Percentiles rank a stretch among this genome's conserved stretches.
Evolutionary conservation across 768 basidiomycete genomes (phyloP).

Genomic region (Candolleomyces eurysporus): DNA sequence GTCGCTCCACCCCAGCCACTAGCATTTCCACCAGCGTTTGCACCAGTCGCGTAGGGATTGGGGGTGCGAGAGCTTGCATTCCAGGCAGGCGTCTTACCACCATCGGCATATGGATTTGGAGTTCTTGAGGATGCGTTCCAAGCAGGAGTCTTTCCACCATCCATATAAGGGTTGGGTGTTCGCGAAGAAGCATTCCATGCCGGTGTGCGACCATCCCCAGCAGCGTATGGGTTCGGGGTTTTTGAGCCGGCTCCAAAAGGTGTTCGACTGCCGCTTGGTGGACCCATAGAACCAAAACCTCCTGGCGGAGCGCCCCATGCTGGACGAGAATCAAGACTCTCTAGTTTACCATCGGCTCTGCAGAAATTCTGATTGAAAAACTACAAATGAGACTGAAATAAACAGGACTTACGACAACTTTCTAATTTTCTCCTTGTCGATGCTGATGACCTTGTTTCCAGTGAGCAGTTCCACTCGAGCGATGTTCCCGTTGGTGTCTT

Average conservation of each 20-base stretch:
- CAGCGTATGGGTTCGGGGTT: slow-evolving; percentile 70
- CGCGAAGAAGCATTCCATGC: slow-evolving; percentile 55
- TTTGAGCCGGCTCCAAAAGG: slow-evolving; percentile 34
- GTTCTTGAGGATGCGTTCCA: slow-evolving; percentile 66
- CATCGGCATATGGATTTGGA: slow-evolving; percentile 66
- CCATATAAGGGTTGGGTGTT: slow-evolving; percentile 71
- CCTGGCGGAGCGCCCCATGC: slow-evolving; percentile 27
- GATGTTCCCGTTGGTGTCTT: slow-evolving; percentile 86
- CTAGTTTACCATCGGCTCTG: slow-evolving; percentile 57
- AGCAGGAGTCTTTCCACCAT: slow-evolving; percentile 59
- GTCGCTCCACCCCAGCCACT: slow-evolving; percentile 5
- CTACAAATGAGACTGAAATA: neutral
- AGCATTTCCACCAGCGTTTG: slow-evolving; percentile 26
- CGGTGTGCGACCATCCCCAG: slow-evolving; percentile 52
- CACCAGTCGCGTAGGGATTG: slow-evolving; percentile 64
- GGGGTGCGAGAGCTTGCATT: slow-evolving; percentile 62
- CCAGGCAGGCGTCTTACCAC: slow-evolving; percentile 71
- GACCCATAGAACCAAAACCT: slow-evolving; percentile 21
- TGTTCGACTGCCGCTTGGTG: slow-evolving; percentile 29
- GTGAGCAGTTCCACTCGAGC: slow-evolving; percentile 92
- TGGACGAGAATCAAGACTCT: slow-evolving; percentile 40
- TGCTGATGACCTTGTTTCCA: slow-evolving; percentile 81
- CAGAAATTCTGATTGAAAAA: slow-evolving; percentile 7
- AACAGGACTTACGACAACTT: slow-evolving; percentile 61
- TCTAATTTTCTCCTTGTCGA: slow-evolving; percentile 77